Evolutionary conservation across 179 eudicot genomes (phyloP), one percentile per base, ranked within the genome.

Genomic region (Patellifolia procumbens): DNA sequence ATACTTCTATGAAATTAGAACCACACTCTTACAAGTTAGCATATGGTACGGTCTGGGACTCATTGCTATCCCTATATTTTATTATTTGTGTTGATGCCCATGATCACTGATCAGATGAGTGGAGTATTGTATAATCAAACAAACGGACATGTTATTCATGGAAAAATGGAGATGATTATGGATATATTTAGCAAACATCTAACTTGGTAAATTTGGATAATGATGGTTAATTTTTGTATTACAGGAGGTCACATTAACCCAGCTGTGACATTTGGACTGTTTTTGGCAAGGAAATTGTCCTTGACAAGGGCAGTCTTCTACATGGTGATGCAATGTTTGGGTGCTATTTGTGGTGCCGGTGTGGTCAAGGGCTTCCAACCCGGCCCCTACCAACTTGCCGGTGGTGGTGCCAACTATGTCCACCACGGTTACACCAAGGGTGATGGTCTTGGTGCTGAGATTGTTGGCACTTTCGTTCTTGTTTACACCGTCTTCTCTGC

Each of bases 271-370:
- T 79, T 86, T 26, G 86, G 88, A 45, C 64, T 86, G 19, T 86
- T 86, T 64, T 80, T 86, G 81, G 88, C 86, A 24, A 81, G 88
- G 78, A 86, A 86, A 32, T 79, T 86, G 69, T 83, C 88, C 32
- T 66, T 86, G 56, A 81, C 88, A 58, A 81, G 88, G 77, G 84
- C 88, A 28, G 3, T 86, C 3, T 83, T 81, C 78, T 86, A 86
- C 86, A 86, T 86, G 26, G 70, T 86, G 6, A 86, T 86, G 87
- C 89, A 86, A 45, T 86, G 87, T 26, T 77, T 86, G 77, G 87
- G 89, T 68, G 89, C 87, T 74, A 86, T 86, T 46, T 86, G 89
- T 62, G 89, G 89, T 68, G 89, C 89, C 35, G 89, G 85, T 45
- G 84, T 81, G 2, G 88, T 86, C 24, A 86, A 86, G 81, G 88